A percentile compares a stretch with the other conserved stretches of the same genome.
Evolutionary conservation across 2,329 filamentous ascomycete species (phyloP).

Genomic region (Exophiala viscosa): DNA sequence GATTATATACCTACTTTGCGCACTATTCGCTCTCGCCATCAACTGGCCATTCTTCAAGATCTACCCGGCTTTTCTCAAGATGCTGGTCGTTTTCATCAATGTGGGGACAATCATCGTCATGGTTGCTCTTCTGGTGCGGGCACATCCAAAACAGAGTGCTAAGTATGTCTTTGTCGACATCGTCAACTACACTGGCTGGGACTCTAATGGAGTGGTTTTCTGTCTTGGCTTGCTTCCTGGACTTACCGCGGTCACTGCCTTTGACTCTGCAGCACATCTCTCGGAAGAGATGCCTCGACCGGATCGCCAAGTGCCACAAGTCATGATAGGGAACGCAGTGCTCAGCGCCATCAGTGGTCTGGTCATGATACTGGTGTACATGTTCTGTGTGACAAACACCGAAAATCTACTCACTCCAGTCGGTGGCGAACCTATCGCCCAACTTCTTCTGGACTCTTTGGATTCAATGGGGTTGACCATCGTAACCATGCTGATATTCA

Average conservation of each 20-base stretch:
- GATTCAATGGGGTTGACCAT: not conserved
- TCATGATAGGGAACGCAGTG: constrained; percentile 8
- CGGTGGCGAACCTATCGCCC: constrained; percentile 6
- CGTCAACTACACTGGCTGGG: constrained; percentile 30
- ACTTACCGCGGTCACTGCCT: not conserved
- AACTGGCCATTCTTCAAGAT: constrained; percentile 15
- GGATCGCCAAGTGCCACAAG: constrained; percentile 9
- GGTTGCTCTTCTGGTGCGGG: constrained; percentile 28
- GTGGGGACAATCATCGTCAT: constrained; percentile 25
- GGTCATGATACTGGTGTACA: constrained; percentile 19
- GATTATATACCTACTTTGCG: constrained; percentile 20
- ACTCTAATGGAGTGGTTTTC: constrained; percentile 22
- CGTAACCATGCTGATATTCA: not conserved
- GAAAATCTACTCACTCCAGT: constrained; percentile 8
- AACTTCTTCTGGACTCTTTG: constrained; percentile 6
- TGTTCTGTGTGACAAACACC: constrained; percentile 11
- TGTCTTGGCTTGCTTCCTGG: constrained; percentile 14
- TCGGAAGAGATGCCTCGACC: constrained; percentile 20
- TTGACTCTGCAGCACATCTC: constrained; percentile 19
- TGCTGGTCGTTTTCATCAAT: constrained; percentile 17
- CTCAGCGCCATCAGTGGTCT: constrained; percentile 8
- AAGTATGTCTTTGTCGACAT: constrained; percentile 19
- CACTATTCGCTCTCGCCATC: constrained; percentile 5
- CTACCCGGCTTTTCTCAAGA: constrained; percentile 9
- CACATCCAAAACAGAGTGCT: constrained; percentile 14